Conservation (phyloP, 352 stramenopile genomes). For the Phytophthora lateralis region DNA sequence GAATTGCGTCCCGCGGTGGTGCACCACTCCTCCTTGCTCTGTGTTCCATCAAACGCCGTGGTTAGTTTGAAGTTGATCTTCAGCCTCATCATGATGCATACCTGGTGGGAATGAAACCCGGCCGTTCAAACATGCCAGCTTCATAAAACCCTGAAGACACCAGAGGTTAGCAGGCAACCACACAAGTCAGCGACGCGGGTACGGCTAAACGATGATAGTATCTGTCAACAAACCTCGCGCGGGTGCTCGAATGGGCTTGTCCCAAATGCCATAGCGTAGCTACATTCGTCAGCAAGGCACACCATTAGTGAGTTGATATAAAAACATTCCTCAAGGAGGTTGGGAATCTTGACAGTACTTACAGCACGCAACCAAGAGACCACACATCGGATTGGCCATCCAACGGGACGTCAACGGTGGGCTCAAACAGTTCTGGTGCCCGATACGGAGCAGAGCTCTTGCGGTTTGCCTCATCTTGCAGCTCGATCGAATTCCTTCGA, state of each 20-base stretch:
- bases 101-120: conserved; percentile 76
- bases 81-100: conserved; percentile 12
- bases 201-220: neutral
- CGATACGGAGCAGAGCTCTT: conserved; percentile 87
- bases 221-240: conserved; percentile 47
- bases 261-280: conserved; percentile 88
- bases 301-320: conserved; percentile 4
- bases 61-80: neutral
- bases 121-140: conserved; percentile 80
- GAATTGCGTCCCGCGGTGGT: conserved; percentile 69
- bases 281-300: conserved; percentile 15
- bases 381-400: conserved; percentile 87
- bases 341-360: conserved; percentile 17
- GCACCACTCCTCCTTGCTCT: conserved; percentile 73
- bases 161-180: neutral
- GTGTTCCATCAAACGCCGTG: neutral
- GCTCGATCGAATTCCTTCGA: conserved; percentile 70
- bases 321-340: neutral
- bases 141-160: conserved; percentile 73
- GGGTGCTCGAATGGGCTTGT: conserved; percentile 81
- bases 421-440: conserved; percentile 86
- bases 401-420: conserved; percentile 58
- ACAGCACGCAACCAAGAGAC: conserved; percentile 86
- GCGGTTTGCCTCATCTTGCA: conserved; percentile 80
- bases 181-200: neutral